These are phyloP conservation scores for Globisporangium okanoganense DNA, from an alignment of 352 stramenopile species.

Conservation along the genomic window DNA sequence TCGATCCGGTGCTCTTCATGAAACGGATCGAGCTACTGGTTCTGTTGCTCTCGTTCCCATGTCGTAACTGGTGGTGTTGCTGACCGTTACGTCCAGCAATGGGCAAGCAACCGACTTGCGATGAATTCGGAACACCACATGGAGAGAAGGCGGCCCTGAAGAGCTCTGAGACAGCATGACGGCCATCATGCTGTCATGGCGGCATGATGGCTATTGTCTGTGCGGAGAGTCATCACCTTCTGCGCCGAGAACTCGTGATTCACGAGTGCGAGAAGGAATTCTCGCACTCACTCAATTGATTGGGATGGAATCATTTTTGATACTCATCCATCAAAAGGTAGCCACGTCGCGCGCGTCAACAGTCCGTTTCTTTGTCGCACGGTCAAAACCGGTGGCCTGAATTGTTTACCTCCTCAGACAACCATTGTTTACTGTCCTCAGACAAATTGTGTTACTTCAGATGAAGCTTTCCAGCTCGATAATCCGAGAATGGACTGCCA, in stretches of 20 bases:
- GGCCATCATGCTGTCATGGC: too few relatives aligned
- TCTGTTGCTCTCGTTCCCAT: neutral
- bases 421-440: too few relatives aligned
- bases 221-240: neutral
- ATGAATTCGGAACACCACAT: neutral
- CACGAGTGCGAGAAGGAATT: too few relatives aligned
- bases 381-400: neutral
- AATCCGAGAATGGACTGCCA: too few relatives aligned
- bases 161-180: neutral
- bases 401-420: neutral
- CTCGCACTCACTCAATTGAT: neutral
- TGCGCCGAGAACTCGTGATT: neutral
- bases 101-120: neutral
- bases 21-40: neutral
- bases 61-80: neutral
- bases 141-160: neutral
- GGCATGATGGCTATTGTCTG: too few relatives aligned
- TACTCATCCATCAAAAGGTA: constrained; percentile 5
- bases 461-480: neutral
- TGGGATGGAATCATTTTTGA: constrained; percentile 2
- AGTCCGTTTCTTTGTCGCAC: constrained; percentile 5
- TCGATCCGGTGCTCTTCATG: neutral
- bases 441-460: constrained; percentile 6
- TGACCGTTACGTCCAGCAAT: neutral
- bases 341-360: constrained; percentile 5